Percentiles rank a stretch among this genome's conserved stretches.
Conservation (phyloP, 2,329 filamentous ascomycete genomes). For the Aphanocladium album region DNA sequence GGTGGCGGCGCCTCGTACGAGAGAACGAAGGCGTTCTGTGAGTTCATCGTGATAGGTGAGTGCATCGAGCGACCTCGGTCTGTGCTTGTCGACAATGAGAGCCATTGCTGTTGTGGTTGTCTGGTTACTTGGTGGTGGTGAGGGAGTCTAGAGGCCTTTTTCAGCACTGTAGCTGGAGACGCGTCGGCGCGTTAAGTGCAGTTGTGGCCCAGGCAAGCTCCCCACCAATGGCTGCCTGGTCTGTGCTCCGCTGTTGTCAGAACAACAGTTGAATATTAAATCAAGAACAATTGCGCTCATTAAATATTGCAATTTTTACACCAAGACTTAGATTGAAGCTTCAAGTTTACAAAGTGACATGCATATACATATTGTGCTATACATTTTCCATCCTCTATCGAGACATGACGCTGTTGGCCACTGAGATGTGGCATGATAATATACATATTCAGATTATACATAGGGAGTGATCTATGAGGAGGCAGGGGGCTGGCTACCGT, state of each 20-base stretch:
- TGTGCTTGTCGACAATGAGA: conserved; percentile 67
- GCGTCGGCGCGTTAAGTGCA: conserved; percentile 18
- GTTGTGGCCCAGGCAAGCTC: neutral
- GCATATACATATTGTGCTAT: neutral
- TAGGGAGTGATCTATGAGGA: conserved; percentile 19
- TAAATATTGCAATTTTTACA: neutral
- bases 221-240: conserved; percentile 3
- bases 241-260: neutral
- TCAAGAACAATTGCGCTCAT: neutral
- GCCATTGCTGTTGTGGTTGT: conserved; percentile 44
- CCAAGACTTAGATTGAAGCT: neutral
- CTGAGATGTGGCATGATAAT: neutral
- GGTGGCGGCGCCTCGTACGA: conserved; percentile 51
- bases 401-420: neutral
- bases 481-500: conserved; percentile 30
- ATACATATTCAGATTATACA: conserved; percentile 17
- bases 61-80: conserved; percentile 67
- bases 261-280: too few relatives aligned
- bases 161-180: conserved; percentile 20
- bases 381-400: conserved; percentile 1
- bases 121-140: conserved; percentile 12
- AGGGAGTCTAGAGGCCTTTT: conserved; percentile 19
- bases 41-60: conserved; percentile 87
- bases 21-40: conserved; percentile 76
- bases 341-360: neutral